Percentiles rank a stretch among this genome's conserved stretches.
phyloP scores from a whole-genome alignment of 2,329 filamentous ascomycete genomes.

The Thielaviopsis euricoi region DNA sequence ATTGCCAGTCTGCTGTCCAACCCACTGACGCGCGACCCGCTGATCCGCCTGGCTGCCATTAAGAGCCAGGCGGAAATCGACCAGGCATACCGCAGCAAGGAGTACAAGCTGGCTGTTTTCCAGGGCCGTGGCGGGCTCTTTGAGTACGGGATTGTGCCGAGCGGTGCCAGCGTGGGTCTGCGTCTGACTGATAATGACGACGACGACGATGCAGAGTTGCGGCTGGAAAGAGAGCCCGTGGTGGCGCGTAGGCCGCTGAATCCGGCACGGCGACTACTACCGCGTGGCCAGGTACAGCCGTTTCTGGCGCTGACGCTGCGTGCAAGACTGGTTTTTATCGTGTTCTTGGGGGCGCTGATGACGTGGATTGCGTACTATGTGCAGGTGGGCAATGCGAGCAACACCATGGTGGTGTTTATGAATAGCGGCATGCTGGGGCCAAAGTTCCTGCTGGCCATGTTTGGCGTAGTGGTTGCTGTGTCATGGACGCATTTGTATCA shows the following conservation, averaged over 20 bases:
- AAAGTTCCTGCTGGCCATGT: conserved; percentile 7
- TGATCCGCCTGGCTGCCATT: conserved; percentile 1
- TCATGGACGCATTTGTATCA: conserved; percentile 6
- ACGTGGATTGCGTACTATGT: conserved; percentile 6
- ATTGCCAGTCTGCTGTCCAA: conserved; percentile 3
- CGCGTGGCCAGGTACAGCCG: background rate
- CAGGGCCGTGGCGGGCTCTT: background rate
- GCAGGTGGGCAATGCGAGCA: background rate
- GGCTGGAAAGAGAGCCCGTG: background rate
- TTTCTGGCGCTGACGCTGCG: conserved; percentile 1
- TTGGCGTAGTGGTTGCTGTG: conserved; percentile 2
- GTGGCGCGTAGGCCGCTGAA: background rate
- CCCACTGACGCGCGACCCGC: background rate
- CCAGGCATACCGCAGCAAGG: background rate
- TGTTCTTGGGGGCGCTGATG: conserved; percentile 2
- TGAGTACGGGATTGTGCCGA: conserved; percentile 10
- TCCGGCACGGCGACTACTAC: background rate
- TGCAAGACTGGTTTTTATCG: background rate
- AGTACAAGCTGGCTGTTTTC: conserved; percentile 3
- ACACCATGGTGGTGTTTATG: conserved; percentile 6
- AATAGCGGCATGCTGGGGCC: conserved; percentile 7
- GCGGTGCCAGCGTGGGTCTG: conserved; percentile 1
- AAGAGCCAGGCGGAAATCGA: background rate
- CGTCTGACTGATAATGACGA: conserved; percentile 2
- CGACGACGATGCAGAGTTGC: background rate